Evolutionary conservation across 2,329 filamentous ascomycete species (phyloP), one percentile per base, ranked within the genome.

Genomic region (Biscogniauxia mediterranea): DNA sequence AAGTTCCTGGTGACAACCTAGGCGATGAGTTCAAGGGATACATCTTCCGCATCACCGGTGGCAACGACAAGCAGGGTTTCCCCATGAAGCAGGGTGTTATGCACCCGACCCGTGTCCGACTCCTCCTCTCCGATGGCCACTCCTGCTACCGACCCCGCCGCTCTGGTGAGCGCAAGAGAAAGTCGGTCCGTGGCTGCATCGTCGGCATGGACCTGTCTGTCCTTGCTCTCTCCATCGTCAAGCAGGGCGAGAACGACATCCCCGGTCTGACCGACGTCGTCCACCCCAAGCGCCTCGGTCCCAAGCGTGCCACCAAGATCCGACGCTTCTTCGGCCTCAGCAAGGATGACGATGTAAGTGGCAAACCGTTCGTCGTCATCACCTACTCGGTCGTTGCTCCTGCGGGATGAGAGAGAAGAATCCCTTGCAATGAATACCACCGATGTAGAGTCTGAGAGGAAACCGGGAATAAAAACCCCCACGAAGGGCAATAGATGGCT

Each of bases 21-120:
- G 95, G 95, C 78, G 93, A 98, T 79, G 95, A 99, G 85, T 99
- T 96, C 91, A 97, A 97, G 88, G 95, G 95, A 82, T 99, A 99
- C 87, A 89, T 99, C 85, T 93, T 99, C 90, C 90, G 89, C 80
- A 98, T 99, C 86, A 99, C 95, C 76, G 96, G 95, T 78, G 95
- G 96, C 80, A 99, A 99, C 91, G 95, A 99, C 91, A 99, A 99
- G 92, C 96, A 99, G 88, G 95, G 95, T 86, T 99, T 99, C 89
- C 95, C 95, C 75, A 99, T 99, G 95, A 99, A 99, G 93, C 96
- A 99, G 90, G 95, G 95, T 87, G 91, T 96, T 81, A 94, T 99
- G 88, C 91, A 96, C 82, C 93, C 95, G 76, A 95, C 92, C 81
- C 95, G 95, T 95, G 95, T 97, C 84, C 90, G 92, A 74, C 93